A percentile compares a stretch with the other conserved stretches of the same genome.
phyloP scores from a whole-genome alignment of 495 filamentous ascomycete genomes.

The Diplogelasinospora grovesii region DNA sequence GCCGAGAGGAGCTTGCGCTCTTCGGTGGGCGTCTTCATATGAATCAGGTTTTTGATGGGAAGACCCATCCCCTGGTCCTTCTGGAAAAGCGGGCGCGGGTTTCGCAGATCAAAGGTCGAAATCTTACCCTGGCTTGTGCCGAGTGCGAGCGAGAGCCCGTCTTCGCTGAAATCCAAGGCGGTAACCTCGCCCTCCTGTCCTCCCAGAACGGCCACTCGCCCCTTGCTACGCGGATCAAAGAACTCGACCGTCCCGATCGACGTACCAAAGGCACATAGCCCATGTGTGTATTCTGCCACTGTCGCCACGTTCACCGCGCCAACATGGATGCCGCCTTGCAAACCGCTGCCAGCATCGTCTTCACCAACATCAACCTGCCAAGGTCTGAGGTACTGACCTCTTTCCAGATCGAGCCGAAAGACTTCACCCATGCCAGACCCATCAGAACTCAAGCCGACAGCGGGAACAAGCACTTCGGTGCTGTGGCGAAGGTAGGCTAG shows the following conservation, averaged over 20 bases:
- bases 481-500: conserved; percentile 77
- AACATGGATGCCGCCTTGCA: conserved; percentile 76
- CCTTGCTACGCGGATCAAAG: conserved; percentile 82
- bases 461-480: conserved; percentile 78
- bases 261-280: conserved; percentile 91
- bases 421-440: conserved; percentile 73
- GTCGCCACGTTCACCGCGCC: conserved; percentile 86
- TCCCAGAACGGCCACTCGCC: conserved; percentile 69
- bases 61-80: conserved; percentile 97
- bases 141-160: conserved; percentile 81
- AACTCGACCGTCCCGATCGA: conserved; percentile 92
- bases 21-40: conserved; percentile 69
- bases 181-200: conserved; percentile 68
- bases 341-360: conserved; percentile 61
- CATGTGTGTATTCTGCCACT: conserved; percentile 85
- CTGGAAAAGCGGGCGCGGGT: conserved; percentile 71
- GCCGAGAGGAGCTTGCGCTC: conserved; percentile 86
- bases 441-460: conserved; percentile 79
- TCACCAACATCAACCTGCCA: conserved; percentile 76
- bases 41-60: conserved; percentile 82
- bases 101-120: conserved; percentile 87
- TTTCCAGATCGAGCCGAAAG: conserved; percentile 77
- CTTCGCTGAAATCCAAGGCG: conserved; percentile 75
- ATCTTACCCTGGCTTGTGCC: conserved; percentile 86
- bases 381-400: conserved; percentile 79